These are phyloP conservation scores for Rhododendron henanense DNA, from an alignment of 148 eudicot genomes.

Conservation along the genomic window DNA sequence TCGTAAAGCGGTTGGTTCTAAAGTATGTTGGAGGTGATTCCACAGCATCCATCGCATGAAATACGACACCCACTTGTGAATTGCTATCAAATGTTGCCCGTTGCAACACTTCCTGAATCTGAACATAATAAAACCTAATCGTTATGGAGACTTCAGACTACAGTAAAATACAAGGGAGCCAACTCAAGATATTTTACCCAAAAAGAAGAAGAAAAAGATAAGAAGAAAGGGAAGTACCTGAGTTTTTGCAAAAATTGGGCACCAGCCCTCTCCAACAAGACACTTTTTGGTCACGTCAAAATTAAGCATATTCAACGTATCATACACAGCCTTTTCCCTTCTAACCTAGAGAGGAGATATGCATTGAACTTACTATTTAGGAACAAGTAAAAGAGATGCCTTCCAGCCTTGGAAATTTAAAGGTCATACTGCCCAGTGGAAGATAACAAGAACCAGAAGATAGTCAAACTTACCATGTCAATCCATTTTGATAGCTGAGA, in stretches of 20 bases:
- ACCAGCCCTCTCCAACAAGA: conserved; percentile 99
- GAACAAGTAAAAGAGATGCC: not conserved
- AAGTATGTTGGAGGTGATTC: conserved; percentile 98
- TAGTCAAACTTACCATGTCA: conserved; percentile 53
- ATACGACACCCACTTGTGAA: conserved; percentile 95
- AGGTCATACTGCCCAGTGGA: not conserved
- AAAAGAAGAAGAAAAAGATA: not conserved
- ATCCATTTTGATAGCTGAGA: conserved; percentile 80
- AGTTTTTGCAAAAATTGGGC: conserved; percentile 82
- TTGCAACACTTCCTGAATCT: conserved; percentile 93
- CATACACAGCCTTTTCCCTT: conserved; percentile 97
- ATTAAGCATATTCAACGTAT: conserved; percentile 93
- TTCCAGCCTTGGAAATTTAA: conserved; percentile 1
- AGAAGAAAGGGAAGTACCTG: conserved; percentile 43
- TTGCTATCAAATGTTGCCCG: conserved; percentile 94
- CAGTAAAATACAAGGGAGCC: not conserved
- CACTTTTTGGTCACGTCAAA: conserved; percentile 99
- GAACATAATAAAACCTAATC: conserved; percentile 10
- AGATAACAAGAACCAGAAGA: not conserved
- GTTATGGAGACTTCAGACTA: conserved; percentile 1
- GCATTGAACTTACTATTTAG: conserved; percentile 3
- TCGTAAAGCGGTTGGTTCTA: conserved; percentile 81
- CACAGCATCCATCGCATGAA: conserved; percentile 77
- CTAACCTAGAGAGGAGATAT: conserved; percentile 60
- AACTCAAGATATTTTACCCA: not conserved